Percentiles rank a stretch among this genome's conserved stretches.
These are phyloP conservation scores for Cutaneotrichosporon sp. DNA, from an alignment of 1,284 basidiomycete species.

Conservation along the genomic window DNA sequence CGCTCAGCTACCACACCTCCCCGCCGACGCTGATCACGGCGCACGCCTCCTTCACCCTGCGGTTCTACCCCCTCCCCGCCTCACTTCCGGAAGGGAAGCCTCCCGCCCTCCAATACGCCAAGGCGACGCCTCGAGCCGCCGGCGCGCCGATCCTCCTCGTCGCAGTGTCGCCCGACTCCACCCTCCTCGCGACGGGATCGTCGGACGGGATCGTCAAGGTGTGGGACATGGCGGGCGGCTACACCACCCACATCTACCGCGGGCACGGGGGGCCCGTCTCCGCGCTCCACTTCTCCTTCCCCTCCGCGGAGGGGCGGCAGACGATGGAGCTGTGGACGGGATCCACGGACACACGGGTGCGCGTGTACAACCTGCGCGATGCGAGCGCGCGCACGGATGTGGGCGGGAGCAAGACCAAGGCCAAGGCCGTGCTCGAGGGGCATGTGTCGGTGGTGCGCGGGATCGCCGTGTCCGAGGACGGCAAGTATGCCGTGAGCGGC, in stretches of 20 bases:
- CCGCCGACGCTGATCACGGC: constrained; percentile 56
- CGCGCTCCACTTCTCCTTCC: constrained; percentile 79
- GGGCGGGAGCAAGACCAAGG: constrained; percentile 59
- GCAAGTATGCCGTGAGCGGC: constrained; percentile 81
- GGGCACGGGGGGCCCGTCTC: constrained; percentile 96
- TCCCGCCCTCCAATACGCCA: constrained; percentile 59
- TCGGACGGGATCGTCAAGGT: constrained; percentile 97
- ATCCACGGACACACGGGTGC: constrained; percentile 81
- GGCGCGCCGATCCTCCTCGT: constrained; percentile 92
- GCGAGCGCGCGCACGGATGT: constrained; percentile 59
- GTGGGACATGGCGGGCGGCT: constrained; percentile 87
- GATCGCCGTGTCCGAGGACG: constrained; percentile 78
- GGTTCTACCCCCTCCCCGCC: constrained; percentile 56
- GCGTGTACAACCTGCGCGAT: constrained; percentile 83
- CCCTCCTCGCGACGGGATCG: constrained; percentile 90
- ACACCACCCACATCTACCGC: constrained; percentile 91
- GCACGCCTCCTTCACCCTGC: constrained; percentile 57
- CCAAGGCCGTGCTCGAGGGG: constrained; percentile 78
- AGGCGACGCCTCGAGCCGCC: constrained; percentile 79
- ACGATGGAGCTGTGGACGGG: constrained; percentile 84
- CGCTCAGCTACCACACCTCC: constrained; percentile 49
- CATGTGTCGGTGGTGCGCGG: constrained; percentile 89
- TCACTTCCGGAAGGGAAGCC: constrained; percentile 30
- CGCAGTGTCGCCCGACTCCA: constrained; percentile 78
- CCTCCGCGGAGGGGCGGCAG: constrained; percentile 46